Evolutionary conservation across 108 stramenopile genomes (phyloP).

Genomic region (Stephanodiscus minutulus): DNA sequence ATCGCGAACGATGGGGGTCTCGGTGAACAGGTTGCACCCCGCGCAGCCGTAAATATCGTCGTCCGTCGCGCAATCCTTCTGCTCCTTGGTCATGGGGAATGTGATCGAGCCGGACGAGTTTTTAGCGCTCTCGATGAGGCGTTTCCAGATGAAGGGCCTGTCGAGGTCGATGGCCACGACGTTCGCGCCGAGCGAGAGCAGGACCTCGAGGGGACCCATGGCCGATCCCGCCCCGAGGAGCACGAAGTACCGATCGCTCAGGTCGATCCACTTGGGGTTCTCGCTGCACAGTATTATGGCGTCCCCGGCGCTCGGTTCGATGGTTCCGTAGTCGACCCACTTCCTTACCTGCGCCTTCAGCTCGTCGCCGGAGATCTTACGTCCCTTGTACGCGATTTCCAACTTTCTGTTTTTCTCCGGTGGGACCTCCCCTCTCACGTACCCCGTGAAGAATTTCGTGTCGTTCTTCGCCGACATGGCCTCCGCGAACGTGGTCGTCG

Average conservation of each 20-base stretch:
- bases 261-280: slow-evolving; percentile 84
- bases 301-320: slow-evolving; percentile 93
- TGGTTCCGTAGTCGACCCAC: slow-evolving; percentile 95
- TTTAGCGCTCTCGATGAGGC: slow-evolving; percentile 80
- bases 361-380: slow-evolving; percentile 76
- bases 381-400: slow-evolving; percentile 93
- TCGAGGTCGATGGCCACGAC: slow-evolving; percentile 96
- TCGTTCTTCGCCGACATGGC: slow-evolving; percentile 85
- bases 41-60: slow-evolving; percentile 75
- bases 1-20: slow-evolving; percentile 93
- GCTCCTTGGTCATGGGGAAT: slow-evolving; percentile 88
- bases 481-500: slow-evolving; percentile 66
- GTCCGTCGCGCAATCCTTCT: slow-evolving; percentile 53
- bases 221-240: slow-evolving; percentile 96
- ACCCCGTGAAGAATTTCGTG: slow-evolving; percentile 82
- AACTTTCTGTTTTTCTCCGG: slow-evolving; percentile 45
- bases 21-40: slow-evolving; percentile 93
- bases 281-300: slow-evolving; percentile 86
- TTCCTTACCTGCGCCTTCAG: slow-evolving; percentile 84
- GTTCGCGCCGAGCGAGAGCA: slow-evolving; percentile 95
- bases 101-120: slow-evolving; percentile 90
- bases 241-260: slow-evolving; percentile 94
- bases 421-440: slow-evolving; percentile 67
- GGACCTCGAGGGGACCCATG: slow-evolving; percentile 95
- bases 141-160: slow-evolving; percentile 89